Conservation (phyloP, 352 stramenopile genomes). For the Globisporangium cederbergense region DNA sequence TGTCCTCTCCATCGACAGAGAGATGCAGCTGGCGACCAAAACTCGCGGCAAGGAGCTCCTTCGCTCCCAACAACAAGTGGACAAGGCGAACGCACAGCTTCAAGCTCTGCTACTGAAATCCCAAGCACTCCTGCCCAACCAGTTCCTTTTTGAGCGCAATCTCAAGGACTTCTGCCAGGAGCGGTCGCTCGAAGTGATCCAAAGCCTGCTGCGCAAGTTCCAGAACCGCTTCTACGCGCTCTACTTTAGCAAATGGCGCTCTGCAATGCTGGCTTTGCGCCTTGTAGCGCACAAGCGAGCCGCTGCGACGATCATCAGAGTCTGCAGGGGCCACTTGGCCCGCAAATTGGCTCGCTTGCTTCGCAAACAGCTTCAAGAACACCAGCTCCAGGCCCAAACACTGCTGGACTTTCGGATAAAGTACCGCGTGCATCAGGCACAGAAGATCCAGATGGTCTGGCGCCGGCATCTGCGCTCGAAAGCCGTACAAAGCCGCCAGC, state of each 20-base stretch:
- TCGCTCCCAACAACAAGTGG: slow-evolving; percentile 21
- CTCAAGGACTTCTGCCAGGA: slow-evolving; percentile 37
- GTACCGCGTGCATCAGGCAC: slow-evolving; percentile 42
- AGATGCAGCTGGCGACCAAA: slow-evolving; percentile 27
- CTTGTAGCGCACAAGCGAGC: slow-evolving; percentile 28
- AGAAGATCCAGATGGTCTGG: slow-evolving; percentile 52
- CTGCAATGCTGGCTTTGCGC: slow-evolving; percentile 21
- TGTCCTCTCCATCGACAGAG: neutral
- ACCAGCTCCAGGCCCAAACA: slow-evolving; percentile 27
- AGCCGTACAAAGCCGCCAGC: slow-evolving; percentile 21
- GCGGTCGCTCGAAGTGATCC: slow-evolving; percentile 40
- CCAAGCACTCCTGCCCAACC: slow-evolving; percentile 36
- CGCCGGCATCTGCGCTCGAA: slow-evolving; percentile 26
- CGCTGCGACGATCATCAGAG: slow-evolving; percentile 27
- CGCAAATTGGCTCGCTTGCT: slow-evolving; percentile 27
- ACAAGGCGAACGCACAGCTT: slow-evolving; percentile 20
- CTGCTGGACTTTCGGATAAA: slow-evolving; percentile 36
- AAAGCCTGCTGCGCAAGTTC: slow-evolving; percentile 37
- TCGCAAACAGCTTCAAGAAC: slow-evolving; percentile 19
- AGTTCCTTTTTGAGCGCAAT: slow-evolving; percentile 63
- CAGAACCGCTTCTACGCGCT: slow-evolving; percentile 50
- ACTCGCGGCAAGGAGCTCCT: slow-evolving; percentile 21
- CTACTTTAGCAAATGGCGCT: slow-evolving; percentile 39
- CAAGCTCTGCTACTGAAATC: slow-evolving; percentile 26
- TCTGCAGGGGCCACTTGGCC: slow-evolving; percentile 39